phyloP scores from a whole-genome alignment of 345 rosid species.

The Odontarrhena argentea region DNA sequence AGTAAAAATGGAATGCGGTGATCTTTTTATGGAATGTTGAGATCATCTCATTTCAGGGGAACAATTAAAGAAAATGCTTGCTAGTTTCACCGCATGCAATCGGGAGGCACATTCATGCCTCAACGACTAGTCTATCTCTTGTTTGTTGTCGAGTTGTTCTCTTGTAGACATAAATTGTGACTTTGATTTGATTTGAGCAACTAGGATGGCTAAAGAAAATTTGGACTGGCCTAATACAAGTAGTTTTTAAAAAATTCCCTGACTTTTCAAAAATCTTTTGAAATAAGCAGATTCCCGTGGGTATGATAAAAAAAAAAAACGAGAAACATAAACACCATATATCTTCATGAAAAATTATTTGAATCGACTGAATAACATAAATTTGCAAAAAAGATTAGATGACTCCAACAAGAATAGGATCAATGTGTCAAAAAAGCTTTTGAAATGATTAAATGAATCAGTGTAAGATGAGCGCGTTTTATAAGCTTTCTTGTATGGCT shows the following conservation, averaged over 20 bases:
- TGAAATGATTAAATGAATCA: slow-evolving; percentile 16
- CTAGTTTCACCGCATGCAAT: too few species aligned
- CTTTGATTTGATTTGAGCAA: too few species aligned
- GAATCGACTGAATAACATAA: not conserved
- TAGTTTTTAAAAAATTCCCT: not conserved
- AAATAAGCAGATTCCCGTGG: not conserved
- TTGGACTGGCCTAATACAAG: too few species aligned
- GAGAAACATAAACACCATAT: not conserved
- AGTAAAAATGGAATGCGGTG: too few species aligned
- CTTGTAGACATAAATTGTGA: too few species aligned
- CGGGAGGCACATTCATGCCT: too few species aligned
- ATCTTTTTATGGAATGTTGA: too few species aligned
- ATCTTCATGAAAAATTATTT: not conserved
- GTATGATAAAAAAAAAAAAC: not conserved
- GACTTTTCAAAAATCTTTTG: not conserved
- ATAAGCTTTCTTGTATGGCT: slow-evolving; percentile 25
- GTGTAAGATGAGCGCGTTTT: not conserved
- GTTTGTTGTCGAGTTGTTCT: too few species aligned
- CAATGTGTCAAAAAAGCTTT: not conserved
- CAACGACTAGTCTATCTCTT: too few species aligned
- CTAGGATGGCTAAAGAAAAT: too few species aligned
- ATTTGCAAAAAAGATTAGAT: not conserved
- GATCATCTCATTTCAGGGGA: too few species aligned
- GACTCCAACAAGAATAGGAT: slow-evolving; percentile 28
- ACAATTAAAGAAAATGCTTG: too few species aligned